Conservation (phyloP, 257 asterid genomes). For the Craterostigma plantagineum region DNA sequence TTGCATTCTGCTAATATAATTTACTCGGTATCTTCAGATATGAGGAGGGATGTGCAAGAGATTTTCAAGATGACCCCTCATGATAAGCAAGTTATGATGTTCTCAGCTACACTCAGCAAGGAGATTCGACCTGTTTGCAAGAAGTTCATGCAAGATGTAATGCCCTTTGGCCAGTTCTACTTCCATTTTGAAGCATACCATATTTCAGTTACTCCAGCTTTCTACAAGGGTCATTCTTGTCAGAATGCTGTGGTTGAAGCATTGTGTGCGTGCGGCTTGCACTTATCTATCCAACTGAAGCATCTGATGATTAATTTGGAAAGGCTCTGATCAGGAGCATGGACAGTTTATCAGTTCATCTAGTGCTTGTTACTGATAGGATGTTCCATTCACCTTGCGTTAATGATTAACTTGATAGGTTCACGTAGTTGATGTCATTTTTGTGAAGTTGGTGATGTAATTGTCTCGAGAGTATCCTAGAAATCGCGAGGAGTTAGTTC, state of each 20-base stretch:
- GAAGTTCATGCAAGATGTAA: conserved; percentile 96
- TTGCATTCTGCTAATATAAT: background rate
- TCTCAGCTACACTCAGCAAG: conserved; percentile 92
- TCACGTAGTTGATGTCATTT: no score
- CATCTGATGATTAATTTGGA: conserved; percentile 12
- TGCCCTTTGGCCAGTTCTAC: conserved; percentile 59
- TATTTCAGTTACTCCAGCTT: conserved; percentile 34
- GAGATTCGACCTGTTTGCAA: conserved; percentile 92
- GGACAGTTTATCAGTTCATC: conserved; percentile 6
- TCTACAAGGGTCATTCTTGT: conserved; percentile 18
- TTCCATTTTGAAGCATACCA: conserved; percentile 36
- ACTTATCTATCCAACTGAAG: conserved; percentile 15
- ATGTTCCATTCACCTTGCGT: no score
- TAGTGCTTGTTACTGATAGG: background rate
- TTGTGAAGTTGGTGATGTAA: background rate
- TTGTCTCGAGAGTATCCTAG: conserved; percentile 3
- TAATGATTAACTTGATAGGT: conserved; percentile 1
- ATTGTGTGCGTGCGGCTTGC: conserved; percentile 22
- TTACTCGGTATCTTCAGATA: conserved; percentile 25
- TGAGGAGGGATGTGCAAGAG: conserved; percentile 90
- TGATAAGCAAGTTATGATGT: conserved; percentile 96
- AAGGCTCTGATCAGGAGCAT: conserved; percentile 11
- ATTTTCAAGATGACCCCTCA: conserved; percentile 91
- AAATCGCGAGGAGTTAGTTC: conserved; percentile 29
- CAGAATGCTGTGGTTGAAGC: conserved; percentile 33